phyloP scores from a whole-genome alignment of 2,329 filamentous ascomycete genomes.

The Cylindrodendrum hubeiense region DNA sequence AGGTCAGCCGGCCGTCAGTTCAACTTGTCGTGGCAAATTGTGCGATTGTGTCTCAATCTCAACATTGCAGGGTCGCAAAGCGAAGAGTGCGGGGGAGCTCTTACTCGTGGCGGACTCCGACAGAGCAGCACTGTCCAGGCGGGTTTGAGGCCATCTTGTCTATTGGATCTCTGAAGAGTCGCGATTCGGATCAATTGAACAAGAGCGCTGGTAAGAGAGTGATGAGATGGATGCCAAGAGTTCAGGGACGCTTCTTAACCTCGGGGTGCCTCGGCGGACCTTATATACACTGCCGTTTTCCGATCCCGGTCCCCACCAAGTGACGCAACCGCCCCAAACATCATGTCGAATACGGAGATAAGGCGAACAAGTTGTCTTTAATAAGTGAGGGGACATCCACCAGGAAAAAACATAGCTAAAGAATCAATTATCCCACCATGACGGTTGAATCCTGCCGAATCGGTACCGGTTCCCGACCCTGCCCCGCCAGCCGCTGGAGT shows the following conservation, averaged over 20 bases:
- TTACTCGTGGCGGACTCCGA: slow-evolving; percentile 67
- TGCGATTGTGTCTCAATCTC: background rate
- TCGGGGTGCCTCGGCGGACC: slow-evolving; percentile 19
- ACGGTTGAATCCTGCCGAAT: background rate
- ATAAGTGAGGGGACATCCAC: background rate
- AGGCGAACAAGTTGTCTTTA: slow-evolving; percentile 6
- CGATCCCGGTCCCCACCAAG: slow-evolving; percentile 23
- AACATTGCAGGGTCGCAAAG: background rate
- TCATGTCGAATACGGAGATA: slow-evolving; percentile 13
- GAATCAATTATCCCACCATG: slow-evolving; percentile 1
- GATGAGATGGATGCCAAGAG: background rate
- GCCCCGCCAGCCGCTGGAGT: slow-evolving; percentile 19
- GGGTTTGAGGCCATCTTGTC: slow-evolving; percentile 65
- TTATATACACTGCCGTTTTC: slow-evolving; percentile 24
- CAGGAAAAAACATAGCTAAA: background rate
- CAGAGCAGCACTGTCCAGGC: slow-evolving; percentile 64
- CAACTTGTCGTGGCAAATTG: background rate
- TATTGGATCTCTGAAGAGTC: background rate
- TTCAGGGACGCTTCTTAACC: background rate
- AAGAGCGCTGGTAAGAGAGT: background rate
- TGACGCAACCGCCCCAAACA: slow-evolving; percentile 36
- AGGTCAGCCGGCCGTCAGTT: background rate
- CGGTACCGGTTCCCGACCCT: background rate
- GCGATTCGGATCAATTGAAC: background rate
- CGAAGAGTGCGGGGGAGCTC: slow-evolving; percentile 41